These are phyloP conservation scores for Hyaloscypha variabilis DNA, from an alignment of 495 filamentous ascomycete genomes.

Conservation along the genomic window DNA sequence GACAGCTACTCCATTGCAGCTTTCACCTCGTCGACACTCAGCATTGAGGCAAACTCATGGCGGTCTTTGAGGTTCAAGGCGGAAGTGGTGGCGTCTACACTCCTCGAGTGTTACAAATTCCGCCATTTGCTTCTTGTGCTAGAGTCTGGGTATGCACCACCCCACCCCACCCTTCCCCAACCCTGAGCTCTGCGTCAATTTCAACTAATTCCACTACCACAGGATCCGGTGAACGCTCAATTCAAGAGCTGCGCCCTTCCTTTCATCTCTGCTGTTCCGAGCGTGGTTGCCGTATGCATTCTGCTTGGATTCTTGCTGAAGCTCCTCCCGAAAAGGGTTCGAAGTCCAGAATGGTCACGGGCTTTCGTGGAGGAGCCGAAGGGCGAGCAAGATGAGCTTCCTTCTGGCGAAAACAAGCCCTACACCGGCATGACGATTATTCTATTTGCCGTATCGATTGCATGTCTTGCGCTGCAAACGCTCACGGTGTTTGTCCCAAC, in stretches of 20 bases:
- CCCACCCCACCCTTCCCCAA: background rate
- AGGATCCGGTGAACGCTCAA: slow-evolving; percentile 54
- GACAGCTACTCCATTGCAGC: background rate
- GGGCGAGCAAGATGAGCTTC: slow-evolving; percentile 34
- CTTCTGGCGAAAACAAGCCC: slow-evolving; percentile 31
- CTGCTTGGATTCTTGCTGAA: slow-evolving; percentile 40
- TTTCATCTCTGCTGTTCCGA: slow-evolving; percentile 49
- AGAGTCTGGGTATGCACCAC: background rate
- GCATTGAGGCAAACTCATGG: background rate
- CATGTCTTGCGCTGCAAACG: slow-evolving; percentile 45
- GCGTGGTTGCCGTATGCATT: slow-evolving; percentile 42
- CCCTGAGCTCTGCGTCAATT: background rate
- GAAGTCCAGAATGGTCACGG: slow-evolving; percentile 51
- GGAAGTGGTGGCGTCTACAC: background rate
- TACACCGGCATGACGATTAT: slow-evolving; percentile 36
- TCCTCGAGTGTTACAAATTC: background rate
- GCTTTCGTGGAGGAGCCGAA: slow-evolving; percentile 51
- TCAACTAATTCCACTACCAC: background rate
- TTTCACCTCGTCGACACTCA: background rate
- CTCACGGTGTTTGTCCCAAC: slow-evolving; percentile 40
- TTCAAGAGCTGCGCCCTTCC: slow-evolving; percentile 50
- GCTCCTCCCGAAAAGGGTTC: slow-evolving; percentile 31
- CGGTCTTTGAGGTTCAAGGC: background rate
- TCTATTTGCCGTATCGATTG: slow-evolving; percentile 44
- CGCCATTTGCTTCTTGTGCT: background rate